Evolutionary conservation across 306 rosid species (phyloP), one percentile per base, ranked within the genome.

Genomic region (Delonix regia): DNA sequence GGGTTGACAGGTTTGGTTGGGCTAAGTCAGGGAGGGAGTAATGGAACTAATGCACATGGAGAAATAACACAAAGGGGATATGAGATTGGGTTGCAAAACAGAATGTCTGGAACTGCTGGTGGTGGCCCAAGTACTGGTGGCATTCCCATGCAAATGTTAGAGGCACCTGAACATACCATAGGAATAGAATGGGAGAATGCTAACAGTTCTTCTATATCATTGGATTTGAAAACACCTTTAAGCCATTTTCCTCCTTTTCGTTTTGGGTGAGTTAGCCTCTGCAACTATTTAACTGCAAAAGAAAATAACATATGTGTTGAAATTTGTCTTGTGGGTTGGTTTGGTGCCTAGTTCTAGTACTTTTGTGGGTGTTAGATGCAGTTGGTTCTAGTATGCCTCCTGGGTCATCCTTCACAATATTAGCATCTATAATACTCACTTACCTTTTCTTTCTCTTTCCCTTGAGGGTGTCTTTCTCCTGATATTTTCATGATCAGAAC

Each of bases 1-100:
- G 99, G 99, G 51, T 90, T 92, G 86, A 95, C 98, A 75, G 98
- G 98, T 86, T 85, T 95, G 86, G 99, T 92, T 68, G 97, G 98
- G 56, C 72, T 95, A 66, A 95, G 97, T 86, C 96, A 87, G 81
- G 96, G 96, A 60, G 94, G 90, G 68, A 85, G 86, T 85, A 80
- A 71, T 70, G 81, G 83, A 72, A 69, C 79, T 72, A 90, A 86
- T 89, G 81, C 71, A 61, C 91, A 88, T 69, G 92, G 86, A 49
- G 97, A 95, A 73, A 87, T 86, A 56, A 78, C 88, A 63, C 96
- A 89, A 77, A 87, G 89, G 85, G 94, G 91, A 75, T 88, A 88
- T 76, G 99, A 90, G 88, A 88, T 90, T 81, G 92, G 89, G 71
- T 14, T 83, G 83, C 93, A 87, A 69, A 89, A 88, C 84, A 86